These are phyloP conservation scores for Trichoderma sp. DNA, from an alignment of 2,329 filamentous ascomycete species.

Conservation along the genomic window DNA sequence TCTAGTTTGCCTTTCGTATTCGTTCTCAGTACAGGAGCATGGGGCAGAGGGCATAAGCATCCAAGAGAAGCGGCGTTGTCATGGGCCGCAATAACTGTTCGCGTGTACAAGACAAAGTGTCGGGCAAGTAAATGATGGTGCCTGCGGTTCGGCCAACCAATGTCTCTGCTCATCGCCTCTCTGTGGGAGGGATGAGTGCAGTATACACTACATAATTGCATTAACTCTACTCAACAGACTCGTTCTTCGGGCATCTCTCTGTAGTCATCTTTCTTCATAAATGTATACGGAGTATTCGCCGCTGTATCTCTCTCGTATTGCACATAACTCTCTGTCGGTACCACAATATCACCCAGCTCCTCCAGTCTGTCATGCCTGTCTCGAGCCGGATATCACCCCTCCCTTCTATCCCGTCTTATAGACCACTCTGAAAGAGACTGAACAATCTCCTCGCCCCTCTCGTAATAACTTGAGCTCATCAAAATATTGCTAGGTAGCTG, in stretches of 20 bases:
- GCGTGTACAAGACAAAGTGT: not conserved
- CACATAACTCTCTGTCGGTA: not conserved
- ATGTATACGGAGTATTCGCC: not conserved
- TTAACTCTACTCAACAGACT: not conserved
- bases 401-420: not conserved
- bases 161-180: not conserved
- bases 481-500: not conserved
- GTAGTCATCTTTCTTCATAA: not conserved
- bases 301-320: not conserved
- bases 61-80: not conserved
- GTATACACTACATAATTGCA: not conserved
- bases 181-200: not conserved
- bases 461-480: not conserved
- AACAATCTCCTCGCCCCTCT: not conserved
- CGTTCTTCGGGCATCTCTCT: not conserved
- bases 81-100: not conserved
- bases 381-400: not conserved
- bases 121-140: not conserved
- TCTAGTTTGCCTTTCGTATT: not conserved
- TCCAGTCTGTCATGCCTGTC: not conserved
- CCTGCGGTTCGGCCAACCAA: not conserved
- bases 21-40: not conserved
- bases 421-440: not conserved
- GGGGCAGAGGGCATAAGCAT: not conserved
- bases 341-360: not conserved